phyloP scores from a whole-genome alignment of 2,329 filamentous ascomycete genomes.

The Elsinoe perseae region DNA sequence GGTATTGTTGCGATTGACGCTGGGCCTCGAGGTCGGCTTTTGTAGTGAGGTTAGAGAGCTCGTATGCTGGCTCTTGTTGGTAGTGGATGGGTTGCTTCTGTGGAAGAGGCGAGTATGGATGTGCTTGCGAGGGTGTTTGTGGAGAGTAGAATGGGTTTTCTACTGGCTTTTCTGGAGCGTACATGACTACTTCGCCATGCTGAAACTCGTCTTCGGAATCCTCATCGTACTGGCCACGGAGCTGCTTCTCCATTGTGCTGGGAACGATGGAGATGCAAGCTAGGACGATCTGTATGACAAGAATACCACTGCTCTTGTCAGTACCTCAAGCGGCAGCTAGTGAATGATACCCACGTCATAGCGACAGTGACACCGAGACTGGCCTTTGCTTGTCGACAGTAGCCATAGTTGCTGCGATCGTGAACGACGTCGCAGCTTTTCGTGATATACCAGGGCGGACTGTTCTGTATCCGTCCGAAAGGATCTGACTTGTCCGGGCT shows the following conservation, averaged over 20 bases:
- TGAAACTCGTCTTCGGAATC: slow-evolving; percentile 28
- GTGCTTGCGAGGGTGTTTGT: slow-evolving; percentile 2
- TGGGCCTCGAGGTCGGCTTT: slow-evolving; percentile 12
- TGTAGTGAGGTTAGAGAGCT: slow-evolving; percentile 24
- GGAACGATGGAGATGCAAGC: slow-evolving; percentile 50
- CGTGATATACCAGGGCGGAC: slow-evolving; percentile 66
- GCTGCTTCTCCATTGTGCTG: slow-evolving; percentile 28
- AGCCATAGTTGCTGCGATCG: slow-evolving; percentile 36
- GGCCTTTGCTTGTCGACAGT: slow-evolving; percentile 61
- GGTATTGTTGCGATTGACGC: slow-evolving; percentile 10
- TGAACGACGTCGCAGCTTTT: slow-evolving; percentile 57
- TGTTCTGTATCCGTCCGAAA: slow-evolving; percentile 47
- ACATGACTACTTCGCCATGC: slow-evolving; percentile 46
- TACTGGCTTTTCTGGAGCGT: slow-evolving; percentile 33
- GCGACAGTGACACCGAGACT: slow-evolving; percentile 56
- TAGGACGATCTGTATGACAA: slow-evolving; percentile 55
- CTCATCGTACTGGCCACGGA: slow-evolving; percentile 24
- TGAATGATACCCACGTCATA: slow-evolving; percentile 54
- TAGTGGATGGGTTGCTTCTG: slow-evolving; percentile 19
- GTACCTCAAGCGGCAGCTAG: slow-evolving; percentile 5
- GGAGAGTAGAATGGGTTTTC: slow-evolving; percentile 19
- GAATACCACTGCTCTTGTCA: slow-evolving; percentile 35
- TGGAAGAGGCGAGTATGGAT: slow-evolving; percentile 8
- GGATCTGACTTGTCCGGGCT: slow-evolving; percentile 65
- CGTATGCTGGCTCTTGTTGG: slow-evolving; percentile 35